Base-by-base conservation (phyloP, 306 rosid genomes). In the Rubus parviflorus region DNA sequence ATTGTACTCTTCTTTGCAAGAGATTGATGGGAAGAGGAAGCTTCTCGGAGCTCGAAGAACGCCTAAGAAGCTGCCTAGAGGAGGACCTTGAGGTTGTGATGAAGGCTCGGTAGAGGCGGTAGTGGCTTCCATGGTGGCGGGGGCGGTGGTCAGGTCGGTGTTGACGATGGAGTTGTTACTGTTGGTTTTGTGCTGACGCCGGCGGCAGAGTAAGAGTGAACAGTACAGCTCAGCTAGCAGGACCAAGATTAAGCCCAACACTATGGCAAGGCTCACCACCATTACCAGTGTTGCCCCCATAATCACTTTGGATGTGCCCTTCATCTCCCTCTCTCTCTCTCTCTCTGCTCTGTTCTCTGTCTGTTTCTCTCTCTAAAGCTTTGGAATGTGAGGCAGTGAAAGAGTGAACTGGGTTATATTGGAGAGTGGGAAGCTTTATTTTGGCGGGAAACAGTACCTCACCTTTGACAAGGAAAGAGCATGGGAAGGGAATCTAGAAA, bases 171-270 rank as follows among this genome's bases (percentile, higher is more conserved):
- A 15, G 22, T 49, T 35, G 73, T 22, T 40, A 76, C 30, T 64
- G 73, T 38, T 52, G 77, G 80, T 73, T 79, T 86, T 90, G 70
- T 62, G 88, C 74, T 81, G 86, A 79, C 97, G 97, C 52, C 97
- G 89, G 49, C 90, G 89, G 49, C 90, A 89, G 86, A 88, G 89
- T 57, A 95, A 82, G 77, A 95, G 96, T 74, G 99, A 92, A 46
- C 99, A 95, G 83, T 92, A 95, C 86, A 95, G 97, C 83, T 95
- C 96, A 11, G 91, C 96, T 0, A 95, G 87, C 41, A 95, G 90
- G 8, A 92, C 96, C 1, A 95, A 62, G 53, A 95, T 91, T 52
- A 95, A 93, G 48, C 88, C 96, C 7, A 95, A 81, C 22, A 95
- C 96, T 63, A 92, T 67, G 68, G 94, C 97, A 70, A 95, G 97